Evolutionary conservation across 1,284 basidiomycete genomes (phyloP).

Genomic region (Phylloporus sp.): DNA sequence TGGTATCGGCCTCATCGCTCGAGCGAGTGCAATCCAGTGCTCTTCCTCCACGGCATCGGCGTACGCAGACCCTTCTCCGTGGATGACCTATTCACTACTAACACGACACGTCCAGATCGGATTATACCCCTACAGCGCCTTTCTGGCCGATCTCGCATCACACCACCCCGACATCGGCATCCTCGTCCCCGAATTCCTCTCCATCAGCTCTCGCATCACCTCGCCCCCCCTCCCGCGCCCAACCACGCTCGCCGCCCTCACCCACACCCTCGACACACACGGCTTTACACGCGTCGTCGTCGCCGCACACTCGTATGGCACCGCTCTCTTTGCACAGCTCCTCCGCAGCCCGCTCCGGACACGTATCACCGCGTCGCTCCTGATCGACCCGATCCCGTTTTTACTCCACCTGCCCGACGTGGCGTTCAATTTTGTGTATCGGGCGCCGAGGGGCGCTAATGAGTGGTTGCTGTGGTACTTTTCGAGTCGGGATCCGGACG

Average conservation of each 20-base stretch:
- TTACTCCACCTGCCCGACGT: constrained; percentile 67
- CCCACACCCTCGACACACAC: constrained; percentile 53
- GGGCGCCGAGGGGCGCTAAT: constrained; percentile 57
- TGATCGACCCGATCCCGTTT: constrained; percentile 72
- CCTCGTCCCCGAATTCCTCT: constrained; percentile 64
- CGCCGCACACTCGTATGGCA: constrained; percentile 70
- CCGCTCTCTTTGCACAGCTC: constrained; percentile 59
- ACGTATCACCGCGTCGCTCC: constrained; percentile 52
- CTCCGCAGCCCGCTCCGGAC: constrained; percentile 42
- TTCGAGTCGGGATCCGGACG: constrained; percentile 67
- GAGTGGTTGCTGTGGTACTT: constrained; percentile 78
- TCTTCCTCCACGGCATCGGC: constrained; percentile 74
- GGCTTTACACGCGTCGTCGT: constrained; percentile 53
- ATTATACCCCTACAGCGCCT: constrained; percentile 60
- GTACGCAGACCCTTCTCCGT: constrained; percentile 44
- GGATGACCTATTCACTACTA: background rate
- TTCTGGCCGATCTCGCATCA: constrained; percentile 53
- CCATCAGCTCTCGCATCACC: constrained; percentile 68
- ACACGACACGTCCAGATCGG: constrained; percentile 57
- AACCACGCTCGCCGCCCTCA: constrained; percentile 36
- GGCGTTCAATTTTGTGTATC: constrained; percentile 72
- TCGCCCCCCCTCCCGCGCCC: constrained; percentile 34
- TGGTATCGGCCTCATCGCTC: constrained; percentile 69
- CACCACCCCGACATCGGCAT: constrained; percentile 59
- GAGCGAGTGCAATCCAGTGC: constrained; percentile 54